Evolutionary conservation across 192 early-diverging fungal genomes (phyloP).

Genomic region (Paraglomus brasilianum): DNA sequence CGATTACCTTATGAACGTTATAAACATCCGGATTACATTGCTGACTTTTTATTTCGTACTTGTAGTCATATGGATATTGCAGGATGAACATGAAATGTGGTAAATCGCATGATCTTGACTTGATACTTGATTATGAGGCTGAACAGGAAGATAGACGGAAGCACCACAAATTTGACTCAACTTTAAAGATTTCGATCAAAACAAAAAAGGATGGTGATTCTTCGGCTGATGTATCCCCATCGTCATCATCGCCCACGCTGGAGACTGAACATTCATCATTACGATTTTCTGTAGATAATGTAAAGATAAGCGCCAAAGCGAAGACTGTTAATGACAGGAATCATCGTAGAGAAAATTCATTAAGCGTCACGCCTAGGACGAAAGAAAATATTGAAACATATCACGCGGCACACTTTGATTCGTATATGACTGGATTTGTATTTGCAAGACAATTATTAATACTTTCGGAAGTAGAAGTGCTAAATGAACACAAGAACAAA

Average conservation of each 20-base stretch:
- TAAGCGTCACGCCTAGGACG: too few relatives aligned
- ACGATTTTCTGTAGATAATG: too few relatives aligned
- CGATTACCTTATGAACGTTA: background rate
- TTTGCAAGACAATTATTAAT: conserved; percentile 61
- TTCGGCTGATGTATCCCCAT: background rate
- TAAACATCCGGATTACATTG: background rate
- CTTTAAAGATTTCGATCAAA: conserved; percentile 18
- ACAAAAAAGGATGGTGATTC: conserved; percentile 19
- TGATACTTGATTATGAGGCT: conserved; percentile 78
- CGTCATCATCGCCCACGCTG: conserved; percentile 30
- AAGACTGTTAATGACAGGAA: too few relatives aligned
- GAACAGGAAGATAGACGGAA: conserved; percentile 44
- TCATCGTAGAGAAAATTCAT: too few relatives aligned
- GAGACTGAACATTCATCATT: conserved; percentile 4
- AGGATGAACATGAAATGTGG: conserved; percentile 62
- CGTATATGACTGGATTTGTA: conserved; percentile 95
- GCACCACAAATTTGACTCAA: conserved; percentile 28
- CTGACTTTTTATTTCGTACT: conserved; percentile 9
- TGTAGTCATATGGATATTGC: conserved; percentile 80
- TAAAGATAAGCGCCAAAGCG: too few relatives aligned
- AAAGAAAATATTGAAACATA: conserved; percentile 49
- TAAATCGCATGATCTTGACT: conserved; percentile 80
- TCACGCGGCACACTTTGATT: conserved; percentile 92
- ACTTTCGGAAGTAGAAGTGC: conserved; percentile 28
- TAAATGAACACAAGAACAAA: conserved; percentile 66